These are phyloP conservation scores for Brassica cretica DNA, from an alignment of 345 rosid genomes.

Conservation along the genomic window DNA sequence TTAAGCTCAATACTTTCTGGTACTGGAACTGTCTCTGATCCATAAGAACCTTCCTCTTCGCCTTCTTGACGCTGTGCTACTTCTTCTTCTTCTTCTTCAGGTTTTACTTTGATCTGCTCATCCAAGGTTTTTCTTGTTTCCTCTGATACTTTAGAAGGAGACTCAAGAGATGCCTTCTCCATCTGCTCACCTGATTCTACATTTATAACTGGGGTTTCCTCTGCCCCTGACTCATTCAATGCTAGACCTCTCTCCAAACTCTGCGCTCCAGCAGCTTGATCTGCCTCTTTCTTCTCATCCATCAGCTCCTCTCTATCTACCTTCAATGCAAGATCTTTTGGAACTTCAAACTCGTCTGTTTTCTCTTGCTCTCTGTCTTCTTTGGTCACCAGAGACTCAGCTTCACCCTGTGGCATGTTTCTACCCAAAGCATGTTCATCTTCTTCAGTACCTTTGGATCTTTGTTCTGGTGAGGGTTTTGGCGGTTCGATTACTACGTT, in stretches of 20 bases:
- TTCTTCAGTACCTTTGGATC: conserved; percentile 6
- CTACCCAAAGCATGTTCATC: background rate
- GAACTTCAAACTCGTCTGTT: conserved; percentile 21
- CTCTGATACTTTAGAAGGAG: conserved; percentile 32
- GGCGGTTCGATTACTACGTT: background rate
- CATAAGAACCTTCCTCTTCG: conserved; percentile 3
- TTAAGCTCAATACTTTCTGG: background rate
- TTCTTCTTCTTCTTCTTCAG: conserved; percentile 33
- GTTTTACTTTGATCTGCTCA: conserved; percentile 1
- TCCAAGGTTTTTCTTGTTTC: conserved; percentile 29
- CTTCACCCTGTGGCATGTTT: conserved; percentile 3
- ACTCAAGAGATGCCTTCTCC: conserved; percentile 8
- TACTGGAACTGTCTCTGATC: conserved; percentile 11
- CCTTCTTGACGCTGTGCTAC: conserved; percentile 1
- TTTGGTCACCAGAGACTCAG: conserved; percentile 1
- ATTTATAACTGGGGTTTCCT: conserved; percentile 12
- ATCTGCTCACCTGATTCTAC: conserved; percentile 21
- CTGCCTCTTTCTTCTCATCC: conserved; percentile 5
- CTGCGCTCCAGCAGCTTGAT: conserved; percentile 9
- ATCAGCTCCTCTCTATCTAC: conserved; percentile 21
- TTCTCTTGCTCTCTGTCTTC: conserved; percentile 11
- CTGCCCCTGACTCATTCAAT: background rate
- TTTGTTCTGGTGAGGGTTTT: background rate
- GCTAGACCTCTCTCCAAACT: conserved; percentile 15
- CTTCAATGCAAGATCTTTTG: conserved; percentile 8